Base-by-base conservation (phyloP, 495 filamentous ascomycete genomes). In the Lepraria neglecta region DNA sequence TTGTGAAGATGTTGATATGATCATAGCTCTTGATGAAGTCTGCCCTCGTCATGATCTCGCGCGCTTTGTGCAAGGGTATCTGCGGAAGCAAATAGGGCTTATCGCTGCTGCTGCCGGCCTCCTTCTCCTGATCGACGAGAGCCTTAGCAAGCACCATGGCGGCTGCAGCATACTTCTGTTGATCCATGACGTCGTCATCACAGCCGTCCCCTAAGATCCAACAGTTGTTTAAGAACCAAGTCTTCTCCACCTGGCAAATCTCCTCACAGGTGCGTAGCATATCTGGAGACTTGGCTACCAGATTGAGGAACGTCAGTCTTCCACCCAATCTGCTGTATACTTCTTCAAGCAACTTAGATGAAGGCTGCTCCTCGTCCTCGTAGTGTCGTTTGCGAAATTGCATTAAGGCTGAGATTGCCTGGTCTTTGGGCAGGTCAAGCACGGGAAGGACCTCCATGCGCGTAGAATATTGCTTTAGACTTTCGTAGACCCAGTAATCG, bases 131-230 rank as follows among this genome's bases (percentile, higher is more conserved):
- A 46, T 95, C 86, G 15, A 97, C 91, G 27, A 98, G 83, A 11
- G 90, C 89, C 62, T 88, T 87, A 54, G 95, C 94, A 3, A 98
- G 80, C 17, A 97, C 89, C 84, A 97, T 94, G 17, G 94, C 92
- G 9, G 92, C 90, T 14, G 91, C 89, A 35, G 92, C 87, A 75
- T 87, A 94, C 70, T 98, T 98, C 66, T 97, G 94, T 74, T 97
- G 87, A 69, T 97, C 91, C 94, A 98, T 97, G 44, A 97, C 94
- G 73, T 98, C 94, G 75, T 98, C 94, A 66, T 98, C 94, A 92
- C 97, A 97, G 64, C 90, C 89, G 46, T 71, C 76, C 17, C 94
- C 94, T 11, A 98, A 82, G 62, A 97, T 95, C 83, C 92, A 91
- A 73, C 91, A 96, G 65, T 95, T 85, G 74, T 95, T 97, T 48